A percentile compares a stretch with the other conserved stretches of the same genome.
phyloP scores from a whole-genome alignment of 306 rosid species.

The Castanea sativa region DNA sequence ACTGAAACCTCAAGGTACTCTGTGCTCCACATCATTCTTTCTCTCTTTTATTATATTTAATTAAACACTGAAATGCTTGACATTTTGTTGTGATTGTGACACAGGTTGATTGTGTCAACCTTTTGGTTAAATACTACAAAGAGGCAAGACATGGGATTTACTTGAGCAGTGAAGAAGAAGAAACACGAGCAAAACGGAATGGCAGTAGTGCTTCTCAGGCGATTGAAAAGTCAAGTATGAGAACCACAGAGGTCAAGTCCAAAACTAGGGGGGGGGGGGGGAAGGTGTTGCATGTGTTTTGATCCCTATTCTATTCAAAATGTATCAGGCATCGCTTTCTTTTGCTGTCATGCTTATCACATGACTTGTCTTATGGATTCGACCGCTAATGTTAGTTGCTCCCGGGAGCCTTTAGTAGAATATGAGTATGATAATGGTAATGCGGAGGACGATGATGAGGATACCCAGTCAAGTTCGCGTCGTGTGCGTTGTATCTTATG shows the following conservation, averaged over 20 bases:
- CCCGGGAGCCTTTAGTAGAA: slow-evolving; percentile 30
- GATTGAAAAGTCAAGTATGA: slow-evolving; percentile 47
- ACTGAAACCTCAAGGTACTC: slow-evolving; percentile 94
- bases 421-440: slow-evolving; percentile 48
- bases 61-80: slow-evolving; percentile 14
- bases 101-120: slow-evolving; percentile 92
- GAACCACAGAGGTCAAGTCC: slow-evolving; percentile 61
- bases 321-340: slow-evolving; percentile 79
- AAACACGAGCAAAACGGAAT: slow-evolving; percentile 52
- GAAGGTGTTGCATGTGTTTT: slow-evolving; percentile 97
- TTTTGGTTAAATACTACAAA: slow-evolving; percentile 74
- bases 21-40: background rate
- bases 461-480: slow-evolving; percentile 37
- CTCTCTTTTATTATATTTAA: background rate
- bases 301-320: slow-evolving; percentile 80
- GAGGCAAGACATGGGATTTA: slow-evolving; percentile 89
- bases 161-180: slow-evolving; percentile 73
- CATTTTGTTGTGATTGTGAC: slow-evolving; percentile 25
- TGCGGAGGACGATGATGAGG: slow-evolving; percentile 40
- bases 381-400: slow-evolving; percentile 35
- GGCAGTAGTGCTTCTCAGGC: slow-evolving; percentile 46
- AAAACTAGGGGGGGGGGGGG: slow-evolving; percentile 77
- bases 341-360: slow-evolving; percentile 63
- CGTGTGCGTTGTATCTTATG: slow-evolving; percentile 93
- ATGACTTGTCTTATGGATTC: slow-evolving; percentile 80